Base-by-base conservation (phyloP, 768 basidiomycete genomes). In the Kwoniella pini region DNA sequence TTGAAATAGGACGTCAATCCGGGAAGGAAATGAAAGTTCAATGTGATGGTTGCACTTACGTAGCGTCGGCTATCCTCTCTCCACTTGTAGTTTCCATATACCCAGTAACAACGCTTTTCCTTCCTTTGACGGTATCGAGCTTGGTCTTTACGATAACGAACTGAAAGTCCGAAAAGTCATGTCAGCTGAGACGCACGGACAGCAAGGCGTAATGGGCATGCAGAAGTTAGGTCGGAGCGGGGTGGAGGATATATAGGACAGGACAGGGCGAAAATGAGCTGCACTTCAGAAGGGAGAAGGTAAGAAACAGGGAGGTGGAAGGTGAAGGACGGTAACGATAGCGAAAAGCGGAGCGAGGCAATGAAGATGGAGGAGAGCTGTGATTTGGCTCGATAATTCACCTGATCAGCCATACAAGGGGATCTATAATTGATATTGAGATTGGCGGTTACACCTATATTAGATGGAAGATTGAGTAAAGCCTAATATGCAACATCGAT, bases 391-490 rank as follows among this genome's bases (percentile, higher is more conserved):
- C 33, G 33, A 7, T 15, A 36, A 36, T 15, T 40, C 64, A 87
- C 90, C 82, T 91, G 91, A 76, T 95, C 90, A 0, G 94, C 94
- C 54, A 84, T 85, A 1, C 91, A 91, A 0, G 95, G 95, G 1
- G 90, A 88, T 53, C 84, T 86, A 79, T 93, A 99, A 69, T 87
- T 86, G 49, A 97, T 77, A 3, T 82, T 82, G 42, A 99, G 81
- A 42, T 85, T 88, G 1, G 94, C 95, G 0, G 95, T 99, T 11
- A 98, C 94, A 17, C 90, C 95, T 40, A 98, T 86, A 72, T 89
- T 87, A 21, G 89, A 87, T 0, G 93, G 91, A 0, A 98, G 80
- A 72, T 91, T 91, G 49, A 83, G 82, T 40, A 94, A 84, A 11
- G 95, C 92, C 91, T 95, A 65, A n/a, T n/a, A n/a, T n/a, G n/a